Percentiles rank a stretch among this genome's conserved stretches.
phyloP scores from a whole-genome alignment of 306 rosid species.

The Morella rubra region DNA sequence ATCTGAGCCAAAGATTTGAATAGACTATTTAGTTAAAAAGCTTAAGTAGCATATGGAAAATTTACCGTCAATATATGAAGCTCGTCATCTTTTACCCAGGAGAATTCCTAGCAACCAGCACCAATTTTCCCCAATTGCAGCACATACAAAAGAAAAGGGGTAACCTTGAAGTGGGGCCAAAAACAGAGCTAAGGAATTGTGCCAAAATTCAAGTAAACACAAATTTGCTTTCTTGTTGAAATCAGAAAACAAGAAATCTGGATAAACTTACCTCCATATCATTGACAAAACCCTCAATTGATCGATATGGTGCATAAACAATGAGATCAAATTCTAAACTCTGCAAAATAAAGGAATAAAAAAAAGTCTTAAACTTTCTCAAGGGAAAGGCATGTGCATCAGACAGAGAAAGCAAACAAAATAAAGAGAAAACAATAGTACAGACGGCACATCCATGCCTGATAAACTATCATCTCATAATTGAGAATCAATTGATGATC shows the following conservation, averaged over 20 bases:
- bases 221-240: conserved; percentile 4
- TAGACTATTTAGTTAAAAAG: not conserved
- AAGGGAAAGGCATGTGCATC: conserved; percentile 26
- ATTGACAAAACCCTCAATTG: conserved; percentile 70
- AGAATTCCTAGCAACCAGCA: conserved; percentile 57
- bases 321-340: conserved; percentile 94
- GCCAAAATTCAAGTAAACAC: conserved; percentile 15
- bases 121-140: conserved; percentile 23
- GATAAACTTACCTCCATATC: conserved; percentile 67
- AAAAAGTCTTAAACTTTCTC: conserved; percentile 14
- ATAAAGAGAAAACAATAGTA: conserved; percentile 22
- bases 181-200: not conserved
- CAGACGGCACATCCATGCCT: conserved; percentile 78
- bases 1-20: not conserved
- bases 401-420: not conserved
- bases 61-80: conserved; percentile 65
- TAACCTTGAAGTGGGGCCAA: not conserved
- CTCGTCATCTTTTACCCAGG: conserved; percentile 53
- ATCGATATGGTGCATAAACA: conserved; percentile 87
- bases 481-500: conserved; percentile 99
- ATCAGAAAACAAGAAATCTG: not conserved
- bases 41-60: not conserved
- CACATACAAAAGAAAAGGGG: not conserved
- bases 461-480: conserved; percentile 97
- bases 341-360: conserved; percentile 41